Percentiles rank a stretch among this genome's conserved stretches.
phyloP scores from a whole-genome alignment of 2,329 filamentous ascomycete species.

The Ascochyta lentis region DNA sequence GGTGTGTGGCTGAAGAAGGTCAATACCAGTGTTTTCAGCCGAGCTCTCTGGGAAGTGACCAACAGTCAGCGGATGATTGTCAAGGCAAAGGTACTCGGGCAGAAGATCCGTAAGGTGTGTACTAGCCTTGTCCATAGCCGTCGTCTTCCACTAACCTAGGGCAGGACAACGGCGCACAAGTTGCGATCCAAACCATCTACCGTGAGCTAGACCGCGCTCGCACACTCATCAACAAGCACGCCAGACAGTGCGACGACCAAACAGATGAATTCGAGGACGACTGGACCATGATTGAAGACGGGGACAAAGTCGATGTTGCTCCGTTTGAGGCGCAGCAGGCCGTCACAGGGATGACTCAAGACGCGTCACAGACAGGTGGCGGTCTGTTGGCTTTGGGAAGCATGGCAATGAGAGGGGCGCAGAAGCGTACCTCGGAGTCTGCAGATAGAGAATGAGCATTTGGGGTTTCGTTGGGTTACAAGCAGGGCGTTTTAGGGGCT shows the following conservation, averaged over 20 bases:
- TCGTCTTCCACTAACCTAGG: slow-evolving; percentile 30
- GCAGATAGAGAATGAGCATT: slow-evolving; percentile 28
- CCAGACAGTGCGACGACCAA: slow-evolving; percentile 44
- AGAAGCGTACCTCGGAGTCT: slow-evolving; percentile 30
- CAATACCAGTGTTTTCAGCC: slow-evolving; percentile 83
- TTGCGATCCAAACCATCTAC: slow-evolving; percentile 90
- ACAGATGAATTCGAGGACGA: slow-evolving; percentile 76
- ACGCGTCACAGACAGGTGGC: slow-evolving; percentile 29
- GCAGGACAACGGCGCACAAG: slow-evolving; percentile 88
- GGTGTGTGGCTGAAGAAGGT: slow-evolving; percentile 88
- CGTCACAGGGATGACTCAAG: slow-evolving; percentile 30
- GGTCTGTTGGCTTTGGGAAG: slow-evolving; percentile 39
- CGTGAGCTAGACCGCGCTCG: slow-evolving; percentile 93
- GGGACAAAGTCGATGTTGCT: slow-evolving; percentile 47
- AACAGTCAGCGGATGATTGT: slow-evolving; percentile 89
- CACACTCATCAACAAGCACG: slow-evolving; percentile 74
- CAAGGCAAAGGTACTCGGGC: slow-evolving; percentile 81
- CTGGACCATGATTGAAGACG: slow-evolving; percentile 86
- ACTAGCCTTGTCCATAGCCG: slow-evolving; percentile 14
- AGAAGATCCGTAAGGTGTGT: slow-evolving; percentile 83
- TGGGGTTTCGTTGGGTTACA: background rate
- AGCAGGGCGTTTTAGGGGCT: slow-evolving; percentile 15
- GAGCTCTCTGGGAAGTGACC: slow-evolving; percentile 89
- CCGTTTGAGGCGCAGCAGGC: slow-evolving; percentile 32
- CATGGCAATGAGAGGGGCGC: slow-evolving; percentile 38